phyloP scores from a whole-genome alignment of 192 early-diverging fungal genomes.

The Ambispora gerdemannii region DNA sequence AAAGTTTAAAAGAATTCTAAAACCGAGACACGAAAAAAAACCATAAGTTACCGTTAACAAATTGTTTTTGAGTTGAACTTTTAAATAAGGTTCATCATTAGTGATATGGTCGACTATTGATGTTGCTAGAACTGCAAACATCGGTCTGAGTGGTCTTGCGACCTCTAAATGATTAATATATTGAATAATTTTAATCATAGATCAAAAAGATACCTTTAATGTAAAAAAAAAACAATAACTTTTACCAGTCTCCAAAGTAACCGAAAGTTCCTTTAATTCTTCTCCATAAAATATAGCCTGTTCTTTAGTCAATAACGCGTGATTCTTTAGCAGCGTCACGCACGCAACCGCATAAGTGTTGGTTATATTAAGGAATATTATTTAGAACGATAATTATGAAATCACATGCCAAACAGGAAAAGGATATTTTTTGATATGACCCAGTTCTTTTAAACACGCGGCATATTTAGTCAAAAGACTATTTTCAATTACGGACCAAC shows the following conservation, averaged over 20 bases:
- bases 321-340: conserved; percentile 50
- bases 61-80: conserved; percentile 52
- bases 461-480: conserved; percentile 64
- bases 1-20: not conserved
- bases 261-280: conserved; percentile 37
- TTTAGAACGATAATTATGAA: not conserved
- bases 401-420: conserved; percentile 7
- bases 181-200: not conserved
- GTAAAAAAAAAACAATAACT: not conserved
- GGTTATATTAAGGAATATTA: not conserved
- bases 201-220: not conserved
- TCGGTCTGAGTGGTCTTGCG: conserved; percentile 47
- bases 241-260: conserved; percentile 33
- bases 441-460: conserved; percentile 56
- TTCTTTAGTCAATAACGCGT: conserved; percentile 43
- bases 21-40: not conserved
- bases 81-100: conserved; percentile 53
- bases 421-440: conserved; percentile 48
- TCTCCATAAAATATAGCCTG: conserved; percentile 45
- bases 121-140: conserved; percentile 50
- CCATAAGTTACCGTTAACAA: conserved; percentile 50
- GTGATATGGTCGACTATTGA: conserved; percentile 58
- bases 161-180: conserved; percentile 35
- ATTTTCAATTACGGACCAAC: conserved; percentile 68
- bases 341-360: conserved; percentile 42